Evolutionary conservation across 768 basidiomycete species (phyloP), one percentile per base, ranked within the genome.

Genomic region (Candolleomyces aberdarensis): DNA sequence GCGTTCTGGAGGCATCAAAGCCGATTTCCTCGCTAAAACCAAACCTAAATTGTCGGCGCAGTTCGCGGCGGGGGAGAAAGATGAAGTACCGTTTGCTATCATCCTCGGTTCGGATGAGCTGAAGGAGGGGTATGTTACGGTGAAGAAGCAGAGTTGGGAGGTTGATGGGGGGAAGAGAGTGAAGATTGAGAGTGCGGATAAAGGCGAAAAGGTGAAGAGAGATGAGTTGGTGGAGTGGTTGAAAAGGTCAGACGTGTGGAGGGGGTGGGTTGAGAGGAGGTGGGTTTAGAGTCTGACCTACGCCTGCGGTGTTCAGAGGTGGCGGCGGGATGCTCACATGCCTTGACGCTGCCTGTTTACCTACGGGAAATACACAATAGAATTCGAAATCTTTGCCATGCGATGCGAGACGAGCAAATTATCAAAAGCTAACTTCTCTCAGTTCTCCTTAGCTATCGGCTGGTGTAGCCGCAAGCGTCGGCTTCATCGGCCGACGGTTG

Each of bases 131-230:
- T 75, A 90, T 43, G 94, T 97, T 32, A 84, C 87, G 41, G 91
- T 99, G 59, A 98, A 98, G 77, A 89, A 96, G 72, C 96, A 98
- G 73, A 82, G 75, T 55, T 93, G 91, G 91, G 84, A 90, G 67
- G 67, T 91, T 22, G 79, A 85, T 11, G 85, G 87, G 41, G 91
- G 89, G 44, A 82, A 84, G 76, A 92, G 90, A 75, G 78, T 69
- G 47, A 92, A 91, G 74, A 78, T 79, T 31, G 84, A 81, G 68
- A 80, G 79, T 39, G 77, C 78, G 17, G 85, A 87, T 60, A 85
- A 86, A 68, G 92, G 91, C 0, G 79, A 79, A 20, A 80, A 85
- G 67, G 84, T 94, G 29, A 79, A 78, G 72, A 78, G 91, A 43
- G 75, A 72, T 5, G 85, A 86, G 59, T 76, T 93, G 57, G 77